Percentiles rank a stretch among this genome's conserved stretches.
phyloP scores from a whole-genome alignment of 331 rosid genomes.

The Saraca asoca region DNA sequence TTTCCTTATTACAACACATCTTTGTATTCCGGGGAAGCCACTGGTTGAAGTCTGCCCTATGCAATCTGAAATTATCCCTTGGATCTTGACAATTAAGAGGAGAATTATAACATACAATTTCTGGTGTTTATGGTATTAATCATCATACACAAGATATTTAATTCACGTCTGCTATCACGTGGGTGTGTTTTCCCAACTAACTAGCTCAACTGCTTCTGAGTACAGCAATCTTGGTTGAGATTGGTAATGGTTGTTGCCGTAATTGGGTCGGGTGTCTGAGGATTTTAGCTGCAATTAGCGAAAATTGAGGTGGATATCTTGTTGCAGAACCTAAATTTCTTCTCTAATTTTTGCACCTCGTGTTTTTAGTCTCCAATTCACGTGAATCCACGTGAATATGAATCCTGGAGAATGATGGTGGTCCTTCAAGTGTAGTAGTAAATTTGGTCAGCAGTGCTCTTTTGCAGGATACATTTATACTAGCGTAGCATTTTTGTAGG shows the following conservation, averaged over 20 bases:
- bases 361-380: conserved; percentile 28
- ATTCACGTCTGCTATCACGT: background rate
- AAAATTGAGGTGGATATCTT: background rate
- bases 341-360: conserved; percentile 13
- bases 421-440: conserved; percentile 29
- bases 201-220: background rate
- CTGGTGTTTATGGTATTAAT: background rate
- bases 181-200: background rate
- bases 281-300: background rate
- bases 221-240: too few species aligned
- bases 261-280: background rate
- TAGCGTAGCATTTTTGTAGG: background rate
- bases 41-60: too few species aligned
- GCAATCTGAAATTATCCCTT: too few species aligned
- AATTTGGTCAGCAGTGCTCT: background rate
- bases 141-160: background rate
- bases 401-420: conserved; percentile 31
- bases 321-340: background rate
- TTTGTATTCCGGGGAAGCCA: too few species aligned
- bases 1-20: too few species aligned
- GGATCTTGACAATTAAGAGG: background rate
- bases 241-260: too few species aligned
- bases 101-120: background rate
- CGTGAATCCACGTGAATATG: conserved; percentile 32
- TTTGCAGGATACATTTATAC: background rate